These are phyloP conservation scores for Phaeotremella skinneri DNA, from an alignment of 768 basidiomycete genomes.

Conservation along the genomic window DNA sequence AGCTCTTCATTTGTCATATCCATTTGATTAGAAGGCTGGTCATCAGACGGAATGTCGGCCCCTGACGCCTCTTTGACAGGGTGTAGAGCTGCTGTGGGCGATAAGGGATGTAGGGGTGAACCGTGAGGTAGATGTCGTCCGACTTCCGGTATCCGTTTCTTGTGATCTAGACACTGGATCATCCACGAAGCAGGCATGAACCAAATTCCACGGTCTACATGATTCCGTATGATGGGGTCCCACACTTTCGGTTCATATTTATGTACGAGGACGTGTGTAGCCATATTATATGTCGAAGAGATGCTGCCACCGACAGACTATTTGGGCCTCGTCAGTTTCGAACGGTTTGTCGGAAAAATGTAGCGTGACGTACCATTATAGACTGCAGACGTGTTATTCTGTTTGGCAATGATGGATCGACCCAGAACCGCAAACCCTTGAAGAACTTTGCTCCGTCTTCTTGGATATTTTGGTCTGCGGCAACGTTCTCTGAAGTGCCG, in stretches of 20 bases:
- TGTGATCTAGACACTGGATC: slow-evolving; percentile 10
- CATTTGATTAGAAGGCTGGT: neutral
- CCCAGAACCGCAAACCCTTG: slow-evolving; percentile 20
- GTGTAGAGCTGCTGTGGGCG: too few species aligned
- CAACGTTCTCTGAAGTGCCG: too few species aligned
- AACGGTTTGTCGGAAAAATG: neutral
- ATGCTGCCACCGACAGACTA: slow-evolving; percentile 22
- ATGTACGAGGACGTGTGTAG: slow-evolving; percentile 32
- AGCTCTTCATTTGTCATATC: neutral
- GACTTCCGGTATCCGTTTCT: slow-evolving; percentile 12
- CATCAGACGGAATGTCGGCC: too few species aligned
- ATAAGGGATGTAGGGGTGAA: too few species aligned
- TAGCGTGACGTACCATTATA: slow-evolving; percentile 11
- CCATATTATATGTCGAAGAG: slow-evolving; percentile 12
- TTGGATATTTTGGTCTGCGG: neutral
- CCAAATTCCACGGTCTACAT: slow-evolving; percentile 20
- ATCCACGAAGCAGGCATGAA: slow-evolving; percentile 18
- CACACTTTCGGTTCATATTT: slow-evolving; percentile 18
- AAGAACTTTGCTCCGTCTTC: slow-evolving; percentile 30
- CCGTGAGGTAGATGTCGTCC: slow-evolving; percentile 10
- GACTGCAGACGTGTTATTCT: slow-evolving; percentile 11
- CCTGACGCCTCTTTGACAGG: too few species aligned
- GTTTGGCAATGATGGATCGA: slow-evolving; percentile 20
- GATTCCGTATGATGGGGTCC: slow-evolving; percentile 17
- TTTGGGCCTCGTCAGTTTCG: neutral